Evolutionary conservation across 2,329 filamentous ascomycete genomes (phyloP).

Genomic region (Nemania sp.): DNA sequence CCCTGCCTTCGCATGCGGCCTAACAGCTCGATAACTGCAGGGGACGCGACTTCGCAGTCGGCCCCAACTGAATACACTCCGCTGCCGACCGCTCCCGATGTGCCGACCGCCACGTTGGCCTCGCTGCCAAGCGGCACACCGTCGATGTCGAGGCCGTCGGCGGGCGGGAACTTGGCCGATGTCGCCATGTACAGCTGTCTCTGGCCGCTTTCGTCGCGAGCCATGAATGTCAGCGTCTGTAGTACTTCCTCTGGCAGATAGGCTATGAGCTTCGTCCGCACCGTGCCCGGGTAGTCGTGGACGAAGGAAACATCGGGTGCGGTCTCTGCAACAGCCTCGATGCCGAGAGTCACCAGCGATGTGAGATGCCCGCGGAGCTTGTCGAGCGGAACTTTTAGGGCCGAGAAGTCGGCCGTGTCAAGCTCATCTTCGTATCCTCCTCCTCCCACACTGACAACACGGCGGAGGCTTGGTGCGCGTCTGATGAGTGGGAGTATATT

Average conservation of each 20-base stretch:
- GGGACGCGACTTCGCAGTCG: conserved; percentile 14
- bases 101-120: conserved; percentile 8
- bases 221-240: conserved; percentile 7
- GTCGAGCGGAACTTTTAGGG: conserved; percentile 7
- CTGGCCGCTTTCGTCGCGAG: conserved; percentile 18
- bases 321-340: conserved; percentile 12
- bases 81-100: conserved; percentile 11
- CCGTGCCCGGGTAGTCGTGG: conserved; percentile 23
- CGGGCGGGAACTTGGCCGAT: conserved; percentile 18
- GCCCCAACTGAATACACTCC: conserved; percentile 20
- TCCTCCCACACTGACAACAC: conserved; percentile 17
- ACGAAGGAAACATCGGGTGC: conserved; percentile 19
- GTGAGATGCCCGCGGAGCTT: conserved; percentile 21
- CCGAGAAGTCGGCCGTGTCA: conserved; percentile 17
- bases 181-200: conserved; percentile 22
- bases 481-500: conserved; percentile 19
- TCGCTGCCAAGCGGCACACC: conserved; percentile 9
- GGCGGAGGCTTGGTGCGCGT: conserved; percentile 6
- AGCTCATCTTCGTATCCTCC: conserved; percentile 14
- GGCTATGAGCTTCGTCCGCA: conserved; percentile 20
- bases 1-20: conserved; percentile 4
- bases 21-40: background rate
- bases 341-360: conserved; percentile 20
- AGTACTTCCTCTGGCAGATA: conserved; percentile 17
- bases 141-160: background rate